A percentile compares a stretch with the other conserved stretches of the same genome.
phyloP scores from a whole-genome alignment of 2,329 filamentous ascomycete genomes.

The Aspergillus sp. region DNA sequence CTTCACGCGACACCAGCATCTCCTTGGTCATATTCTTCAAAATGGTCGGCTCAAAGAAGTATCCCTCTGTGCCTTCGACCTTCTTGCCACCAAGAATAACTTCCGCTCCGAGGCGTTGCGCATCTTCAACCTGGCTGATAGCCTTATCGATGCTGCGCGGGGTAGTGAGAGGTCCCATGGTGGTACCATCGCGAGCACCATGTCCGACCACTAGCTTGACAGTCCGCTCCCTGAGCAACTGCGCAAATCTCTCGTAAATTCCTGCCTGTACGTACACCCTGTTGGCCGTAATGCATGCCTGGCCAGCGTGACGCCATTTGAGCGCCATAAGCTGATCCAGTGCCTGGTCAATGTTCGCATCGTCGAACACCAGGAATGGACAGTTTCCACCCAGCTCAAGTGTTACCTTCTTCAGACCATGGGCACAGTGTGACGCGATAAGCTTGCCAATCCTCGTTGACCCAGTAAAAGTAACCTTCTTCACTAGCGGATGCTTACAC shows the following conservation, averaged over 20 bases:
- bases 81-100: conserved; percentile 63
- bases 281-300: conserved; percentile 53
- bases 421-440: conserved; percentile 62
- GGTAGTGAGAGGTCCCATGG: conserved; percentile 65
- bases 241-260: conserved; percentile 57
- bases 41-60: conserved; percentile 73
- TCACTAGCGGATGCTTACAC: conserved; percentile 60
- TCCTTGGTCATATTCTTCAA: conserved; percentile 62
- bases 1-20: conserved; percentile 63
- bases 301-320: conserved; percentile 50
- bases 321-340: conserved; percentile 45
- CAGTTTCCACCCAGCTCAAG: conserved; percentile 69
- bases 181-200: conserved; percentile 58
- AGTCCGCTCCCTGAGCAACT: conserved; percentile 58
- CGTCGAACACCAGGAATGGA: conserved; percentile 67
- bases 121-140: conserved; percentile 65
- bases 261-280: conserved; percentile 50
- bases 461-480: conserved; percentile 66
- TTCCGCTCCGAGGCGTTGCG: conserved; percentile 64
- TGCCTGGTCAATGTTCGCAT: conserved; percentile 61
- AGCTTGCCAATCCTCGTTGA: conserved; percentile 66
- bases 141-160: conserved; percentile 61
- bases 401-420: conserved; percentile 67
- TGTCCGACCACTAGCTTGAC: conserved; percentile 63
- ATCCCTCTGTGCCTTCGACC: conserved; percentile 59